Base-by-base conservation (phyloP, 1,284 basidiomycete genomes). In the Ganoderma multipileum region DNA sequence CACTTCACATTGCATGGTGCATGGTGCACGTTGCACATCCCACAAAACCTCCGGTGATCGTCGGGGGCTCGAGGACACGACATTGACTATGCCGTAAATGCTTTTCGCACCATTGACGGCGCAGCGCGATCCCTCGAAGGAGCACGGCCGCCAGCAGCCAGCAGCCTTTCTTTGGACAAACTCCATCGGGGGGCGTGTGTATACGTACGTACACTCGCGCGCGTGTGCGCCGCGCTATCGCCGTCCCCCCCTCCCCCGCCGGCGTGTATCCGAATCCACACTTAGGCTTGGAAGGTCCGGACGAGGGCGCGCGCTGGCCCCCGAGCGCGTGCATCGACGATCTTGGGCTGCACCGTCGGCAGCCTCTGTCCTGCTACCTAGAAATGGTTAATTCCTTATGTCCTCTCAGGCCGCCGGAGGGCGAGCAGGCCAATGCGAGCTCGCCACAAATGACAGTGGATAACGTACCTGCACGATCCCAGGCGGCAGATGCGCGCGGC, bases 121-220 rank as follows among this genome's bases (percentile, higher is more conserved):
- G 52, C 52, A 55, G 52, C 52, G 52, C 52, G 52, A 33, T 55
- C 26, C 23, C 52, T 55, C 52, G 28, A 55, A 54, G 47, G 47
- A 54, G 20, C 16, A 30, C 30, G 6, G 28, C 30, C 30, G 52
- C 52, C 28, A 18, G 12, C 44, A 33, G 18, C 20, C 11, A 47
- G 47, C 50, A 16, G 28, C 52, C 30, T 23, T 18, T 16, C 52
- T 55, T 55, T 18, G 28, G 52, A 33, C 52, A 23, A 20, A 33
- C 52, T 16, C n/a, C 47, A 23, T n/a, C 12, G 26, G 8, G 28
- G 28, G 28, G 23, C 52, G n/a, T n/a, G 50, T 47, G 20, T 20
- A 20, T 30, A 28, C 50, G 26, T 54, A 54, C 52, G 52, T 23
- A 50, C 47, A n/a, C 26, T 28, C 4, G 26, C 50, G 26, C 11